Conservation (phyloP, 2,329 filamentous ascomycete genomes). For the Coniochaeta sp. region DNA sequence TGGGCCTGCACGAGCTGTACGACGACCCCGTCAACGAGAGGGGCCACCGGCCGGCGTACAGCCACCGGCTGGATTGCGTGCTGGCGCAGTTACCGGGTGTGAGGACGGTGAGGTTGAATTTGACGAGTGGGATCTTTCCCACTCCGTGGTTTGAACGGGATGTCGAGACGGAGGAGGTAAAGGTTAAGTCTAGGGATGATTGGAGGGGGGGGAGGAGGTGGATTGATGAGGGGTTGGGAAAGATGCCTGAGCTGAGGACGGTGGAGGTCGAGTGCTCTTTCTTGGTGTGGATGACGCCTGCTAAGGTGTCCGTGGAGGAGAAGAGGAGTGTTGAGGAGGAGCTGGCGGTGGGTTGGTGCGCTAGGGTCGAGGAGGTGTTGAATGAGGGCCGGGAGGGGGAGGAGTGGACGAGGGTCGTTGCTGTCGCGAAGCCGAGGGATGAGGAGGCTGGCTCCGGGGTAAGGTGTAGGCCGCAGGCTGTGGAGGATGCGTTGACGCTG, state of each 20-base stretch:
- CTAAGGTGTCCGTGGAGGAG: conserved; percentile 17
- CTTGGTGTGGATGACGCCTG: conserved; percentile 18
- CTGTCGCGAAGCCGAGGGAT: conserved; percentile 13
- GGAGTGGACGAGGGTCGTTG: conserved; percentile 16
- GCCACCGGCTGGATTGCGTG: neutral
- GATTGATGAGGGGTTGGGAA: conserved; percentile 25
- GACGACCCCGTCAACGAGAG: neutral
- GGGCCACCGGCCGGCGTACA: neutral
- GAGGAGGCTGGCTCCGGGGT: too few species aligned
- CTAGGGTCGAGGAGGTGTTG: conserved; percentile 11
- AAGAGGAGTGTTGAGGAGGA: conserved; percentile 12
- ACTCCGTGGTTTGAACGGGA: conserved; percentile 9
- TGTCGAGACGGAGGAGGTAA: conserved; percentile 10
- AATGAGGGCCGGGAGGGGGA: conserved; percentile 16
- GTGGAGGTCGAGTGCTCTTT: conserved; percentile 30
- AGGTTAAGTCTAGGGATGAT: neutral
- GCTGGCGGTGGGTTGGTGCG: conserved; percentile 25
- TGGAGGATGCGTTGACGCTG: too few species aligned
- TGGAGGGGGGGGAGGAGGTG: conserved; percentile 11
- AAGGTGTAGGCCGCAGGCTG: too few species aligned
- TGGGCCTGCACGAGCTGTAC: neutral
- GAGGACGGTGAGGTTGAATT: neutral
- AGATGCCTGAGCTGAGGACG: conserved; percentile 22
- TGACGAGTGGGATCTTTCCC: neutral
- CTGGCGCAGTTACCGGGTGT: neutral